Conservation (phyloP, 2,329 filamentous ascomycete genomes). For the Paracoccidioides brasiliensis region DNA sequence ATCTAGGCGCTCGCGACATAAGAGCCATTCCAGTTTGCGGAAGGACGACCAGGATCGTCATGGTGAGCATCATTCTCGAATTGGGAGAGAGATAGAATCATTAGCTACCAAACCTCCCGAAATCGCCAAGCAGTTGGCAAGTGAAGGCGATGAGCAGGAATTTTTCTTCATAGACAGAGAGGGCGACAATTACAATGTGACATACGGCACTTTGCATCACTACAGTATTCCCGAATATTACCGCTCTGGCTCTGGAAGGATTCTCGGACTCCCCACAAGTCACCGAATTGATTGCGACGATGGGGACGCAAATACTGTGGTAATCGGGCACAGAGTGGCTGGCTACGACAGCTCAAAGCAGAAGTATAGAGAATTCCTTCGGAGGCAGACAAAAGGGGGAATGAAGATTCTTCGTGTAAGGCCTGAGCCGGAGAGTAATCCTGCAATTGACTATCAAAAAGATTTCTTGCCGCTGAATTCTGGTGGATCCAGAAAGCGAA, state of each 20-base stretch:
- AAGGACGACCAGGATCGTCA: conserved; percentile 11
- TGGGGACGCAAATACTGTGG: conserved; percentile 25
- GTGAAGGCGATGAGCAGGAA: conserved; percentile 12
- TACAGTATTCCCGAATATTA: conserved; percentile 60
- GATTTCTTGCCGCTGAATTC: conserved; percentile 23
- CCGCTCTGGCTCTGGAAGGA: conserved; percentile 52
- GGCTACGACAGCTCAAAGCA: conserved; percentile 33
- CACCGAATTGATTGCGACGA: conserved; percentile 55
- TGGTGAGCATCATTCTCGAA: conserved; percentile 13
- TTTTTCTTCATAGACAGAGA: conserved; percentile 55
- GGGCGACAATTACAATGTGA: conserved; percentile 62
- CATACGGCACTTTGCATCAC: conserved; percentile 61
- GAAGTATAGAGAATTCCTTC: conserved; percentile 32
- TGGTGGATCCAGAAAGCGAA: conserved; percentile 27
- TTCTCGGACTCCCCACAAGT: conserved; percentile 52
- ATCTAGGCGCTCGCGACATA: conserved; percentile 12
- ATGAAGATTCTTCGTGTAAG: conserved; percentile 16
- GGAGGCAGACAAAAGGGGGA: conserved; percentile 12
- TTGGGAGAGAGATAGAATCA: neutral
- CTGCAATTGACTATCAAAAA: conserved; percentile 13
- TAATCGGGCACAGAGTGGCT: conserved; percentile 22
- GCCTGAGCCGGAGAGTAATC: conserved; percentile 10
- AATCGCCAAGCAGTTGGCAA: conserved; percentile 9
- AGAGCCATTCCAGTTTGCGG: neutral
- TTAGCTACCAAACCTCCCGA: neutral